Evolutionary conservation across 106 monocot genomes (phyloP).

Genomic region (Acanthochlamys bracteata): DNA sequence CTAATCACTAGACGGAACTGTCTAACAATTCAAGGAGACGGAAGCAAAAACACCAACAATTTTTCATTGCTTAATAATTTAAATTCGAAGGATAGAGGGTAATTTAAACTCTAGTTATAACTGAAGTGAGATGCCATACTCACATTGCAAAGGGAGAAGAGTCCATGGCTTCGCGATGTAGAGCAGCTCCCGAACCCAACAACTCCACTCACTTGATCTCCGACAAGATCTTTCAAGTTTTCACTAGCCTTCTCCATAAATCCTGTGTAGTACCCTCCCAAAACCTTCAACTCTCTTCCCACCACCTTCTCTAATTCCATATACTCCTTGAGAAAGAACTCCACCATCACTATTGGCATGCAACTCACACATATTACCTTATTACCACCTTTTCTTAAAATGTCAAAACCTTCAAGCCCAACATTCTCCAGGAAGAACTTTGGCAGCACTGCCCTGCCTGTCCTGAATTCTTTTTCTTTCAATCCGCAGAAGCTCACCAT

Average conservation of each 20-base stretch:
- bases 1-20: too few species aligned
- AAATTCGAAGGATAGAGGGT: neutral
- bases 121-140: neutral
- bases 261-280: slow-evolving; percentile 38
- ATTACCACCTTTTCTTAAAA: slow-evolving; percentile 20
- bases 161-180: slow-evolving; percentile 3
- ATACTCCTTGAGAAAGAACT: slow-evolving; percentile 44
- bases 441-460: slow-evolving; percentile 49
- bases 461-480: slow-evolving; percentile 23
- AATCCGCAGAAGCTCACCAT: slow-evolving; percentile 56
- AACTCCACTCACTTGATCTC: slow-evolving; percentile 1
- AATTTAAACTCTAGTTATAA: neutral
- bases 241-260: slow-evolving; percentile 16
- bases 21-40: too few species aligned
- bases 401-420: slow-evolving; percentile 40
- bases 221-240: slow-evolving; percentile 1
- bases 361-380: slow-evolving; percentile 37
- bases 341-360: slow-evolving; percentile 68
- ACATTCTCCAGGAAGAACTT: slow-evolving; percentile 57
- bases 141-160: slow-evolving; percentile 43
- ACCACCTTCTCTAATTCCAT: slow-evolving; percentile 50
- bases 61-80: neutral
- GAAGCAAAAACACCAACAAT: too few species aligned
- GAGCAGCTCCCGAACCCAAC: slow-evolving; percentile 20
- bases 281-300: slow-evolving; percentile 55